Evolutionary conservation across 1,139 yeast species (phyloP).

Genomic region (Kazachstania sp.): DNA sequence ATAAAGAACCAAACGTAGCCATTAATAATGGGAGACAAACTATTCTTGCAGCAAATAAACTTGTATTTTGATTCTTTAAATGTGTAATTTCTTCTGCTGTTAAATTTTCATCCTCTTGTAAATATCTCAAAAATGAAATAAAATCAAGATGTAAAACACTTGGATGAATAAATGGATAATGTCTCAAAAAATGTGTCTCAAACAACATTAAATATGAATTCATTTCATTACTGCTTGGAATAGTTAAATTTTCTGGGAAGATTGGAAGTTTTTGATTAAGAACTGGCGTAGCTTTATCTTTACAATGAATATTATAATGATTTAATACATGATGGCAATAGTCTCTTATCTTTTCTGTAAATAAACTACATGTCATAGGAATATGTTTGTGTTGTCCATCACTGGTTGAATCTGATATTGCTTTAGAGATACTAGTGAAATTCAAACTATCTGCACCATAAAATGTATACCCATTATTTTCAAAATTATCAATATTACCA

Average conservation of each 20-base stretch:
- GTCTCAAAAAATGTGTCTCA: constrained; percentile 43
- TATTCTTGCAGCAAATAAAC: constrained; percentile 18
- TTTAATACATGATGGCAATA: constrained; percentile 47
- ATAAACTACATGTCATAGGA: constrained; percentile 28
- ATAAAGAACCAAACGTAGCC: constrained; percentile 67
- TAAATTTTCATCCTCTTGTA: constrained; percentile 19
- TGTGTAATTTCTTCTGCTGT: background rate
- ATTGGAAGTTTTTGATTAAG: constrained; percentile 9
- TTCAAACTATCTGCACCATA: constrained; percentile 28
- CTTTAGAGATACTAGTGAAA: constrained; percentile 19
- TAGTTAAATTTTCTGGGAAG: constrained; percentile 38
- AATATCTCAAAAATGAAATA: constrained; percentile 17
- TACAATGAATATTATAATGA: constrained; percentile 56
- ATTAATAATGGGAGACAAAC: constrained; percentile 63
- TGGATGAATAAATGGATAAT: constrained; percentile 61
- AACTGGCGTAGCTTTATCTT: constrained; percentile 30
- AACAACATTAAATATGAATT: constrained; percentile 49
- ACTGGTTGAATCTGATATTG: constrained; percentile 11
- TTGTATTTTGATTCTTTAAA: constrained; percentile 12
- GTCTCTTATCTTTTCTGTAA: constrained; percentile 45
- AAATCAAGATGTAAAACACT: constrained; percentile 47
- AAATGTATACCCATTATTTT: constrained; percentile 22
- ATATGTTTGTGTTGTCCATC: background rate
- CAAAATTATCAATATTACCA: constrained; percentile 13
- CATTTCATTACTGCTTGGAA: constrained; percentile 51